Evolutionary conservation across 495 filamentous ascomycete species (phyloP), one percentile per base, ranked within the genome.

Genomic region (Penicillium argentinense): DNA sequence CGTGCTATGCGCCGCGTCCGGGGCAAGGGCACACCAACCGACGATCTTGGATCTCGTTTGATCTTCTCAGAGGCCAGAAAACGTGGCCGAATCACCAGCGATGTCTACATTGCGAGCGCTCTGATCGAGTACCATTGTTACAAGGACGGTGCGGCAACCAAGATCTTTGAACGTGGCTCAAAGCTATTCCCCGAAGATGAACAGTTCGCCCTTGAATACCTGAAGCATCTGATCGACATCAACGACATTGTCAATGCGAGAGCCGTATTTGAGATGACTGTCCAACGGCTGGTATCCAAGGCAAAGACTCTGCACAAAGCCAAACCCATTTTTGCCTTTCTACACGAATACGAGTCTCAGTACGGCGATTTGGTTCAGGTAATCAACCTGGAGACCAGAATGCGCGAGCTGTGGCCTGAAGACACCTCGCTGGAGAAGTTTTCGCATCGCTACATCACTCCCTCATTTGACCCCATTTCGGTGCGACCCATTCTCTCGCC

Each of bases 101-200:
- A 96, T 64, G 89, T 96, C 14, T 98, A 97, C 60, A 84, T 95
- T 44, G 92, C 88, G 6, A 87, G 84, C 57, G 92, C 93, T 19
- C 76, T 95, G 43, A 87, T 97, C 56, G 93, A 98, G 56, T 91
- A 93, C 64, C 84, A 91, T 57, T 93, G 93, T 53, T 98, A 98
- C 65, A 91, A 95, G 56, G 93, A 97, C 47, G 80, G 83, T 3
- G 86, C 91, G 0, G 92, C 89, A 5, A 86, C 85, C 23, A 95
- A 89, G 67, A 97, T 98, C 43, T 97, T 96, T 60, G 95, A 98
- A 51, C 82, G 91, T 22, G 93, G 95, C 27, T 82, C 91, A 36
- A 92, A 87, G 55, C 74, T 98, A 2, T 97, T 96, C 61, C 90
- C 91, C 0, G 86, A 93, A 14, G 91, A 97, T 56, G 92, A 95